Evolutionary conservation across 208 protist species (phyloP), one percentile per base, ranked within the genome.

Genomic region (Wallacemonas collosoma): DNA sequence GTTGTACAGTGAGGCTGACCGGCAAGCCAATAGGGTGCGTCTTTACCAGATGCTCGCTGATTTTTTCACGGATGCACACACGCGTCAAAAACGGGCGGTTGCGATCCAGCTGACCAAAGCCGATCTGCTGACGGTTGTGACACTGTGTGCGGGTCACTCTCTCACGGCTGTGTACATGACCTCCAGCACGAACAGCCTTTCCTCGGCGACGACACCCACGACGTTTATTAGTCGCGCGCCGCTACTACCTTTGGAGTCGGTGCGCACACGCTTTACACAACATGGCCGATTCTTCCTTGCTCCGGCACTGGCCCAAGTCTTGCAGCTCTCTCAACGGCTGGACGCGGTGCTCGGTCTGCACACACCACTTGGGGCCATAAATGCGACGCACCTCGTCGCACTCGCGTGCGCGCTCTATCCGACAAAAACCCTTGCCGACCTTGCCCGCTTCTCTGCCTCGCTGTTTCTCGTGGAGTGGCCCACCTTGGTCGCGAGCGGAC

Each of bases 301-400:
- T 0, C 38, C 72, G 12, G 65, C 62, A 8, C 45, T 91, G 17
- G 71, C 81, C 0, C 67, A 85, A 26, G n/a, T 93, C 3, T 11
- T 91, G 57, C 87, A 93, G 58, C 60, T 91, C 40, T 80, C 72
- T 12, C 87, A 86, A 48, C 76, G 75, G 5, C 62, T 85, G 12
- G 87, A 91, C 57, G 43, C 68, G 17, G 67, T 47, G 2, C 82
- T 85, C n/a, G 74, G 63, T 17, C 77, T 85, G 36, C 63, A 44
- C 2, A 79, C 41, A 4, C 51, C 72, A 2, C 54, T 80, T 41
- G 81, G 73, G 12, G 40, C 70, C 4, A 44, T 95, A 0, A 80
- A 88, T 36, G 56, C 84, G 5, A 26, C 85, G 17, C 75, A 79
- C 50, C 62, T 95, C 26, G 68, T 79, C n/a, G 79, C 85, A 41